Percentiles rank a stretch among this genome's conserved stretches.
These are phyloP conservation scores for Diplodia intermedia DNA, from an alignment of 2,329 filamentous ascomycete genomes.

Conservation along the genomic window DNA sequence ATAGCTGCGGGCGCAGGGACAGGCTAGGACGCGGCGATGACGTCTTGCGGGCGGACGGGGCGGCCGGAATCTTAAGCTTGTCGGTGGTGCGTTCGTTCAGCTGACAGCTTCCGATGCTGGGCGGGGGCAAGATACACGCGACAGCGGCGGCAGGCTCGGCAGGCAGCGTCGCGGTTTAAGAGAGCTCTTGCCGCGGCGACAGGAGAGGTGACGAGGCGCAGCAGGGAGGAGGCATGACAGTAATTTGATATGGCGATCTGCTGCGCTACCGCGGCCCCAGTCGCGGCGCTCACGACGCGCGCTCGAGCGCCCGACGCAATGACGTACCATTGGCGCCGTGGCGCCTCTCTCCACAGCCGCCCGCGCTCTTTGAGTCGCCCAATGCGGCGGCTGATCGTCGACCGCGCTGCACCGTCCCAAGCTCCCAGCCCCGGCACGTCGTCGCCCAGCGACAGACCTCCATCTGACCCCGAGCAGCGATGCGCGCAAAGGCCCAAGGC, in stretches of 20 bases:
- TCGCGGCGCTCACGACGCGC: constrained; percentile 12
- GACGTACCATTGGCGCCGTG: not conserved
- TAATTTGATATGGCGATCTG: constrained; percentile 31
- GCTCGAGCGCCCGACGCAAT: constrained; percentile 7
- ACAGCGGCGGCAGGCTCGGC: constrained; percentile 17
- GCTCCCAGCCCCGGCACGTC: constrained; percentile 5
- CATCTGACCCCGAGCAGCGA: constrained; percentile 13
- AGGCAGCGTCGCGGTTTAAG: constrained; percentile 21
- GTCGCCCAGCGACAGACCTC: not conserved
- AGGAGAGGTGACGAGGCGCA: constrained; percentile 26
- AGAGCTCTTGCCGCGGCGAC: constrained; percentile 8
- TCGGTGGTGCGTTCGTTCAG: constrained; percentile 21
- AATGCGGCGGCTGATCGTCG: constrained; percentile 26
- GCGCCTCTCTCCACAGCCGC: constrained; percentile 22
- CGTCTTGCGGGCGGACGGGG: constrained; percentile 20
- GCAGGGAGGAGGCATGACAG: constrained; percentile 28
- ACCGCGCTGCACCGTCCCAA: constrained; percentile 9
- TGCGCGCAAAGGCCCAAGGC: not conserved
- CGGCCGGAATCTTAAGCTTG: constrained; percentile 20
- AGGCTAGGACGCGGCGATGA: constrained; percentile 12
- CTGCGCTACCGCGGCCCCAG: constrained; percentile 24
- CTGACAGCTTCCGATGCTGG: constrained; percentile 16
- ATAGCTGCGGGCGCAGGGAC: constrained; percentile 16
- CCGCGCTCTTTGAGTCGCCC: constrained; percentile 21
- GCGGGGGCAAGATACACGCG: constrained; percentile 23